Base-by-base conservation (phyloP, 495 filamentous ascomycete species). In the Xylaria intraflava region DNA sequence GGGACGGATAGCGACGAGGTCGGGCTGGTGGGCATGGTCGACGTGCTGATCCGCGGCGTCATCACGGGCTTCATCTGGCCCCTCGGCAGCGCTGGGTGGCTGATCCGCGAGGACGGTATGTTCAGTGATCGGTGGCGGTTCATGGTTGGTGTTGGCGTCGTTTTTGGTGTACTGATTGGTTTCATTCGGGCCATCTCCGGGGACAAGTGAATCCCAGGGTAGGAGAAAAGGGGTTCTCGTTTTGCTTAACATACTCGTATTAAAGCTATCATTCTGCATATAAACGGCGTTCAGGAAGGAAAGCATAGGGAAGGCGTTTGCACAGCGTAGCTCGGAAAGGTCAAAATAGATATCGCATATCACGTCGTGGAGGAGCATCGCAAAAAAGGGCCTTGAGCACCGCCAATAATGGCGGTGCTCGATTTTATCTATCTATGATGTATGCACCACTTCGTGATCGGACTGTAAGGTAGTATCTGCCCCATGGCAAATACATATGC, bases 61-160 rank as follows among this genome's bases (percentile, higher is more conserved):
- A 70, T 93, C 23, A 88, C 90, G 62, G 93, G 93, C 19, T 96
- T 96, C 71, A 85, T 98, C 65, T 98, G 90, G 84, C 91, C 93
- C 24, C 66, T 97, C 39, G 90, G 86, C 0, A 89, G 88, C 61
- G 75, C 90, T 24, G 83, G 84, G 42, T 95, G 89, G 90, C 67
- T 92, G 65, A 74, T 90, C 43, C 75, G 90, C 49, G 91, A 96
- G 70, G 88, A 94, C 54, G 90, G 90, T 10, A 83, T 96, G 53
- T 95, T 89, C 83, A 87, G 83, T 35, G 80, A 82, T 71, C 70
- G 90, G 62, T 85, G 88, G 77, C 80, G 87, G 62, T 80, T 94
- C 58, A 90, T 91, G 56, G 87, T 96, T 14, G 81, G 85, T 61
- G 80, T 88, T 27, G 93, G 93, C 1, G 77, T 95, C 20, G 51